These are phyloP conservation scores for Cutaneotrichosporon cavernicola DNA, from an alignment of 1,284 basidiomycete species.

Conservation along the genomic window DNA sequence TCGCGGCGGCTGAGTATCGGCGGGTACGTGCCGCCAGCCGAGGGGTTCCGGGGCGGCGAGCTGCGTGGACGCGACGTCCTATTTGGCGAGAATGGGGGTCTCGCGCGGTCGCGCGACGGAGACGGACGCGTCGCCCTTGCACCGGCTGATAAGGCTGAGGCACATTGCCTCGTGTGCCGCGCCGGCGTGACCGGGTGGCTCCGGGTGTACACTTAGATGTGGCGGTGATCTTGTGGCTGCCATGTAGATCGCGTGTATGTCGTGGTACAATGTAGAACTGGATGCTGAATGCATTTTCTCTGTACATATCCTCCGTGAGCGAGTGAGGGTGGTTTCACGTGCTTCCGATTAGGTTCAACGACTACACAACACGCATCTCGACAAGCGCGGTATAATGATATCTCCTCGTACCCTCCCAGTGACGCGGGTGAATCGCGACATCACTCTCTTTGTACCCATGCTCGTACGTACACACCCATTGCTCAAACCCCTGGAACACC, in stretches of 20 bases:
- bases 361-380: neutral
- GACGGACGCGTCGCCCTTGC: slow-evolving; percentile 13
- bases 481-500: slow-evolving; percentile 6
- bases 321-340: too few species aligned
- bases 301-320: neutral
- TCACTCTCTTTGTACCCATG: neutral
- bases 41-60: slow-evolving; percentile 30
- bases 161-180: slow-evolving; percentile 23
- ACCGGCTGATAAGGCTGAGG: neutral
- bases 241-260: neutral
- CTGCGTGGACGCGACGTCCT: slow-evolving; percentile 24
- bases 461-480: neutral
- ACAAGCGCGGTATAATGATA: neutral
- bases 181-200: slow-evolving; percentile 24
- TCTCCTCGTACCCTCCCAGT: slow-evolving; percentile 1
- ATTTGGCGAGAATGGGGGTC: neutral
- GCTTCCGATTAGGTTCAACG: too few species aligned
- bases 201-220: slow-evolving; percentile 20
- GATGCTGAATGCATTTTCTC: neutral
- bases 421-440: neutral
- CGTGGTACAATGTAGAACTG: neutral
- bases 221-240: neutral
- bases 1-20: slow-evolving; percentile 31
- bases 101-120: neutral
- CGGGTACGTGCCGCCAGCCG: slow-evolving; percentile 30